phyloP scores from a whole-genome alignment of 2,329 filamentous ascomycete species.

The Neofusicoccum umdonicola region DNA sequence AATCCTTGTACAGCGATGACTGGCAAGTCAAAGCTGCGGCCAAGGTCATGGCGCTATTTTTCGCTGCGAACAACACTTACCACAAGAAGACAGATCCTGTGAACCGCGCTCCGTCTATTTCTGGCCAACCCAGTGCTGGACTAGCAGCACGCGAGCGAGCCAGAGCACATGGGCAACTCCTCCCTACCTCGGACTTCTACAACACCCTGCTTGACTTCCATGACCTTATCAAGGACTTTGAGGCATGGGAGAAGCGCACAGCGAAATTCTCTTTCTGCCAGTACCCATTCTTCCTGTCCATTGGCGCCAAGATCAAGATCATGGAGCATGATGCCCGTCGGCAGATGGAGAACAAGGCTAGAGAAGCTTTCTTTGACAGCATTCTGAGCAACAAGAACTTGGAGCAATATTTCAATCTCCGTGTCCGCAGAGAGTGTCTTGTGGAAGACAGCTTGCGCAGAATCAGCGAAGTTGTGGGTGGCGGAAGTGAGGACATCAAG shows the following conservation, averaged over 20 bases:
- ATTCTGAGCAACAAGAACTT: slow-evolving; percentile 73
- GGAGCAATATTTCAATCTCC: slow-evolving; percentile 74
- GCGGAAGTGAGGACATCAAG: slow-evolving; percentile 80
- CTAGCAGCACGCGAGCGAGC: slow-evolving; percentile 43
- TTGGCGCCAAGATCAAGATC: slow-evolving; percentile 89
- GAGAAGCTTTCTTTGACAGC: slow-evolving; percentile 87
- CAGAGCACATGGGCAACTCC: slow-evolving; percentile 60
- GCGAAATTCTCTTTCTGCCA: slow-evolving; percentile 85
- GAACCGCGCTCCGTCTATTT: slow-evolving; percentile 13
- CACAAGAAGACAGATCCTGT: slow-evolving; percentile 19
- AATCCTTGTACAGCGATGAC: slow-evolving; percentile 66
- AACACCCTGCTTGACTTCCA: slow-evolving; percentile 80
- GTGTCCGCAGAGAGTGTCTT: slow-evolving; percentile 77
- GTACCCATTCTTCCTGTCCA: slow-evolving; percentile 87
- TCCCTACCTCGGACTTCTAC: slow-evolving; percentile 84
- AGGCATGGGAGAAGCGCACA: slow-evolving; percentile 75
- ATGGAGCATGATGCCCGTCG: slow-evolving; percentile 82
- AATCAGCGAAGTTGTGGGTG: slow-evolving; percentile 81
- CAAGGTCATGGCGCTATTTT: slow-evolving; percentile 75
- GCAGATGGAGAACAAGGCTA: slow-evolving; percentile 84
- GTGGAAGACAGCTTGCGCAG: slow-evolving; percentile 83
- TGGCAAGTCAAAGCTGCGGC: slow-evolving; percentile 86
- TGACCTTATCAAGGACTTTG: slow-evolving; percentile 83
- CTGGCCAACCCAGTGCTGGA: slow-evolving; percentile 31
- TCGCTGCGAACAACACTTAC: slow-evolving; percentile 71